Conservation (phyloP, 441 rosid genomes). For the Euphorbia celastroides region DNA sequence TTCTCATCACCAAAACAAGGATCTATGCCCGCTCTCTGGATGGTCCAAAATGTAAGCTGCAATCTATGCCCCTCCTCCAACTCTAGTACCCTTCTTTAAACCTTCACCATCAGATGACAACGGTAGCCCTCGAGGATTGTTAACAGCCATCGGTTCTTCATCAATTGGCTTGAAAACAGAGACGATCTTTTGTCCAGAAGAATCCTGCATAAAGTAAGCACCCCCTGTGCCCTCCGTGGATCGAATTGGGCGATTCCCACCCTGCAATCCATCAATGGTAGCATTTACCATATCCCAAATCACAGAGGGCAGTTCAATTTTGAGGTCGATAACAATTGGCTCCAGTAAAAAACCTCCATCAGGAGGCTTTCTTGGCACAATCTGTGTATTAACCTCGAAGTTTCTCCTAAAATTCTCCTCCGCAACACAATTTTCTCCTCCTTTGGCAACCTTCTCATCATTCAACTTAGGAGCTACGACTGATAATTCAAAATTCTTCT, state of each 20-base stretch:
- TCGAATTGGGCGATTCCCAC: slow-evolving; percentile 50
- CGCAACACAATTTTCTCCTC: slow-evolving; percentile 16
- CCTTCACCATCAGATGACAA: slow-evolving; percentile 62
- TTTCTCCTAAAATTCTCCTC: slow-evolving; percentile 22
- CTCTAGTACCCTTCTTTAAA: slow-evolving; percentile 81
- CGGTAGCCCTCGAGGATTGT: slow-evolving; percentile 68
- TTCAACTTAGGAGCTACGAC: slow-evolving; percentile 39
- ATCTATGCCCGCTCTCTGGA: slow-evolving; percentile 37
- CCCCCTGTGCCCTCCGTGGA: slow-evolving; percentile 87
- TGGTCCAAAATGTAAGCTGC: slow-evolving; percentile 84
- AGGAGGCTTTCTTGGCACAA: slow-evolving; percentile 30
- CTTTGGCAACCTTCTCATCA: slow-evolving; percentile 15
- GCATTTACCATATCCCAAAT: slow-evolving; percentile 45
- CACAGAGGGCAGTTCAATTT: slow-evolving; percentile 35
- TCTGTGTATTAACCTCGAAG: slow-evolving; percentile 22
- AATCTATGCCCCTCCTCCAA: slow-evolving; percentile 80
- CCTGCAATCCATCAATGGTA: slow-evolving; percentile 48
- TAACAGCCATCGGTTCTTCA: slow-evolving; percentile 78
- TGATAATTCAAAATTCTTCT: slow-evolving; percentile 61
- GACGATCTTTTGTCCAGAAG: slow-evolving; percentile 46
- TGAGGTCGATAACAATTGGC: slow-evolving; percentile 46
- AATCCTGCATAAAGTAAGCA: slow-evolving; percentile 71
- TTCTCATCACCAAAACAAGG: slow-evolving; percentile 30
- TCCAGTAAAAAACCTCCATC: slow-evolving; percentile 35
- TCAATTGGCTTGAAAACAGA: slow-evolving; percentile 84